Percentiles rank a stretch among this genome's conserved stretches.
Evolutionary conservation across 2,329 filamentous ascomycete species (phyloP).

Genomic region (Dryadomyces quercivorus): DNA sequence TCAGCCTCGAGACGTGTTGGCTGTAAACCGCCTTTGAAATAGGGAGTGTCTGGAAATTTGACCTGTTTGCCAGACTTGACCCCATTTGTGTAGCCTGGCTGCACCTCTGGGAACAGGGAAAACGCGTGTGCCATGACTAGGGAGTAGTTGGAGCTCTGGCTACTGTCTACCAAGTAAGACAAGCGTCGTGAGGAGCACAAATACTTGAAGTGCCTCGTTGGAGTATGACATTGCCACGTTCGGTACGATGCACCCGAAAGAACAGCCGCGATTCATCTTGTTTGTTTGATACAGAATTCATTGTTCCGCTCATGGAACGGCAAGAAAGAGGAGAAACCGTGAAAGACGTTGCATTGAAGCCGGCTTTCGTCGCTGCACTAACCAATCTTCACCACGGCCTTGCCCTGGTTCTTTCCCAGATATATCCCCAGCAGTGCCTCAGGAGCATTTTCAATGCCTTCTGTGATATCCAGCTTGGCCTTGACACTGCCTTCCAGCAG

Average conservation of each 20-base stretch:
- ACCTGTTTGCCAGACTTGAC: conserved; percentile 10
- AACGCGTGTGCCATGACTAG: conserved; percentile 12
- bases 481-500: conserved; percentile 64
- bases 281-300: background rate
- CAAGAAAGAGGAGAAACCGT: too few species aligned
- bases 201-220: too few species aligned
- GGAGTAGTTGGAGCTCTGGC: background rate
- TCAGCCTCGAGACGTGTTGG: conserved; percentile 13
- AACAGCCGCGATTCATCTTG: background rate
- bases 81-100: conserved; percentile 12
- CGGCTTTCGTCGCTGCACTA: too few species aligned
- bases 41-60: conserved; percentile 11
- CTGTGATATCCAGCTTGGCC: conserved; percentile 53
- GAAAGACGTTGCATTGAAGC: too few species aligned
- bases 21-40: conserved; percentile 12
- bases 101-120: conserved; percentile 11
- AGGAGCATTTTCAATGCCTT: conserved; percentile 65
- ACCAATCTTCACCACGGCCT: conserved; percentile 59
- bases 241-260: too few species aligned
- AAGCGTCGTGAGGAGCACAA: too few species aligned
- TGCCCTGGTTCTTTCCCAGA: conserved; percentile 72
- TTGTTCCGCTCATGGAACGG: background rate
- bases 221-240: too few species aligned
- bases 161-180: too few species aligned
- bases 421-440: conserved; percentile 67